phyloP scores from a whole-genome alignment of 768 basidiomycete genomes.

The Tricholoma matsutake region DNA sequence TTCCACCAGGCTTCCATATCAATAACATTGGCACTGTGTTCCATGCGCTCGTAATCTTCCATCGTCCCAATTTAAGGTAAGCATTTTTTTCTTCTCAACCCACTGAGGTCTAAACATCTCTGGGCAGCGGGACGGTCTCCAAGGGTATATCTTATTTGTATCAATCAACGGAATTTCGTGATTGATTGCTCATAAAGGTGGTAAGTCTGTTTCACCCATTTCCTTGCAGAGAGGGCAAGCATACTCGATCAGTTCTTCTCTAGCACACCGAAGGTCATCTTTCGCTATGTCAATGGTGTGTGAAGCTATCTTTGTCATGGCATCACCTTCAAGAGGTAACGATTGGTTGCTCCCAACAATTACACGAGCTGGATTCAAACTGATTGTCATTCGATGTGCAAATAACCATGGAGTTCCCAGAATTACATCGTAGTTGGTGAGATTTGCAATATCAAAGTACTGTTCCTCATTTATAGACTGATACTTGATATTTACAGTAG shows the following conservation, averaged over 20 bases:
- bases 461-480: conserved; percentile 29
- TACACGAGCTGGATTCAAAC: conserved; percentile 23
- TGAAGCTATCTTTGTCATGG: conserved; percentile 8
- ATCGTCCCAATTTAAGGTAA: conserved; percentile 5
- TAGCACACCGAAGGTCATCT: conserved; percentile 10
- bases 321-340: conserved; percentile 17
- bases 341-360: conserved; percentile 21
- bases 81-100: conserved; percentile 9
- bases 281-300: conserved; percentile 4
- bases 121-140: conserved; percentile 11
- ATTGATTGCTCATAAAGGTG: conserved; percentile 30
- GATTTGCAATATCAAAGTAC: conserved; percentile 35
- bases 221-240: conserved; percentile 4
- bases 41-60: neutral
- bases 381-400: conserved; percentile 26
- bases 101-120: conserved; percentile 11
- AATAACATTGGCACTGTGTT: conserved; percentile 1
- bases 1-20: neutral
- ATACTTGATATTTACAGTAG: conserved; percentile 27
- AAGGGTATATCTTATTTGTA: conserved; percentile 22
- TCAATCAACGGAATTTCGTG: conserved; percentile 35
- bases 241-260: conserved; percentile 19
- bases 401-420: conserved; percentile 38
- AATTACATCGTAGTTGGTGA: conserved; percentile 39
- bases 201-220: conserved; percentile 3